Base-by-base conservation (phyloP, 2,329 filamentous ascomycete genomes). In the Exophiala sp. region DNA sequence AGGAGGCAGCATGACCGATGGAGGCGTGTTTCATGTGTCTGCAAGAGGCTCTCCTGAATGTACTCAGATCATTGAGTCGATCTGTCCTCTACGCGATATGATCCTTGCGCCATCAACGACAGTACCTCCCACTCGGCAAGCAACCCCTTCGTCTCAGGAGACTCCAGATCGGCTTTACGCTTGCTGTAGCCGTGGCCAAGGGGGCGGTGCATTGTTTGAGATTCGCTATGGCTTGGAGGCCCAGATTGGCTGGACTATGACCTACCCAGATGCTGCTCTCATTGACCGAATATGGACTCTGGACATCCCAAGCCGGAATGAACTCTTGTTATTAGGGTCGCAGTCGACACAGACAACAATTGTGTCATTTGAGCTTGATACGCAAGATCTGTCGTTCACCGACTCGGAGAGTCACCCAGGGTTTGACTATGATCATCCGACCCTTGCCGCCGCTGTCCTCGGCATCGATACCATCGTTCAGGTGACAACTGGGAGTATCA, bases 1-100 rank as follows among this genome's bases (percentile, higher is more conserved):
- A 44, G 88, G 87, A 3, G 91, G 92, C 0, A 85, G 88, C 60
- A 87, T 86, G 49, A 88, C 90, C 7, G 82, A 86, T 56, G 91
- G 91, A 5, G 84, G 86, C 1, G 78, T 94, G 5, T 92, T 87
- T 75, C 83, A 84, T 70, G 84, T 88, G 69, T 73, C 78, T 54
- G 78, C 85, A 48, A 79, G 83, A 60, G 71, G 80, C 56, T 69
- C 78, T 21, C 78, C 72, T 46, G 71, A 74, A 43, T 77, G 77
- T 48, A 75, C 86, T 21, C 82, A 85, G 42, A 75, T 74, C 3
- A 81, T 95, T 49, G 80, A 81, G 14, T 84, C 84, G 57, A 85
- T 78, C 76, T 73, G 77, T 1, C 78, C 82, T 3, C 70, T 79
- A 43, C 75, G 77, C 38, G 77, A 85, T 62, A 65, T 66, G 21